These are phyloP conservation scores for Ascoidea asiatica DNA, from an alignment of 805 yeast species.

Conservation along the genomic window DNA sequence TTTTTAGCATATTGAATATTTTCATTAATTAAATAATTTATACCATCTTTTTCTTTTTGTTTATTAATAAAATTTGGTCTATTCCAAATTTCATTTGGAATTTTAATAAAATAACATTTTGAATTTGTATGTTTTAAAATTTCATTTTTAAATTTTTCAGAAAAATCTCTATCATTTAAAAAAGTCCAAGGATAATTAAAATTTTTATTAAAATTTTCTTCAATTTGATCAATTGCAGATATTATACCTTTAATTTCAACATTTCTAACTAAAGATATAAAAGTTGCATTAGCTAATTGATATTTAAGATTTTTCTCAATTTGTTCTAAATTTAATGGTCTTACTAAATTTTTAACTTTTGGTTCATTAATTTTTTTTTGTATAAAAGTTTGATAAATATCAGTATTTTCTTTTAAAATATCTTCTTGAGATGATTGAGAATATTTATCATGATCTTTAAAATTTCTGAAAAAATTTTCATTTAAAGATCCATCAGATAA, in stretches of 20 bases:
- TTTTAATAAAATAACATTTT: conserved; percentile 29
- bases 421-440: conserved; percentile 11
- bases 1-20: conserved; percentile 48
- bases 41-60: conserved; percentile 25
- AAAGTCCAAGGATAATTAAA: conserved; percentile 75
- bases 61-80: conserved; percentile 45
- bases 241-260: conserved; percentile 37
- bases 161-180: conserved; percentile 57
- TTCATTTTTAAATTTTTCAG: conserved; percentile 35
- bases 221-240: conserved; percentile 45
- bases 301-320: no score
- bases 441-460: conserved; percentile 2
- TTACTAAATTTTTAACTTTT: conserved; percentile 21
- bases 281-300: conserved; percentile 57
- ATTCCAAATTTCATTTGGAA: conserved; percentile 37
- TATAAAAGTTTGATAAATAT: conserved; percentile 23
- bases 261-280: conserved; percentile 61
- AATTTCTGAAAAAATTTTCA: conserved; percentile 4
- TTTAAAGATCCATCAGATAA: conserved; percentile 5
- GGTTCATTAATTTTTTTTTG: conserved; percentile 32
- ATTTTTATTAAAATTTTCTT: conserved; percentile 49
- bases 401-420: conserved; percentile 23
- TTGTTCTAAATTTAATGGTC: conserved; percentile 14
- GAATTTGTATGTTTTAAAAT: conserved; percentile 25
- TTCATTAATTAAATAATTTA: conserved; percentile 24